A percentile compares a stretch with the other conserved stretches of the same genome.
Evolutionary conservation across 306 rosid species (phyloP).

Genomic region (Cucurbita maxima): DNA sequence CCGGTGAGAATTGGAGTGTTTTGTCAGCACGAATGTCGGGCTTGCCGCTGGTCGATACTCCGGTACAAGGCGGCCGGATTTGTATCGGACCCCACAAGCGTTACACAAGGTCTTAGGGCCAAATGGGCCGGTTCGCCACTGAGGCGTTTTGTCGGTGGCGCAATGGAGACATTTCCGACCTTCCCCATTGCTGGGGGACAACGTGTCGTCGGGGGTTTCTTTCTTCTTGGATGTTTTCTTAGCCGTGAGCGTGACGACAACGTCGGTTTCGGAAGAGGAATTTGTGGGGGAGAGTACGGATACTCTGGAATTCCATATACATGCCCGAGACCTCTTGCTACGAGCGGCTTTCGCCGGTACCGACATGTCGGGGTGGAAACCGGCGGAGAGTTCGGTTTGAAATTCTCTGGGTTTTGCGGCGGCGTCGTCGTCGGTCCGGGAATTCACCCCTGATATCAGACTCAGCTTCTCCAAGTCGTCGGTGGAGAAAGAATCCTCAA

Average conservation of each 20-base stretch:
- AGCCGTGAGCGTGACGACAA: slow-evolving; percentile 15
- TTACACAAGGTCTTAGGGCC: slow-evolving; percentile 81
- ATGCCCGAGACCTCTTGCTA: slow-evolving; percentile 68
- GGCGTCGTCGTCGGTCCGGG: slow-evolving; percentile 6
- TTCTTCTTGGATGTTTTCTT: slow-evolving; percentile 41
- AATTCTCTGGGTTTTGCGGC: slow-evolving; percentile 18
- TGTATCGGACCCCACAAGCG: slow-evolving; percentile 78
- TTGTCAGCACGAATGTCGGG: slow-evolving; percentile 78
- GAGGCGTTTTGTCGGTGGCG: slow-evolving; percentile 83
- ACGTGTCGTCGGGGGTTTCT: slow-evolving; percentile 21
- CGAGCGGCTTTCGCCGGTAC: slow-evolving; percentile 88
- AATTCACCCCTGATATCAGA: slow-evolving; percentile 54
- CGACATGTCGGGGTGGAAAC: slow-evolving; percentile 29
- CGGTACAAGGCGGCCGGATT: slow-evolving; percentile 73
- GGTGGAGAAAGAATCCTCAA: slow-evolving; percentile 72
- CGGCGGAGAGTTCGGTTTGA: slow-evolving; percentile 20
- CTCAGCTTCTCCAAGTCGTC: slow-evolving; percentile 71
- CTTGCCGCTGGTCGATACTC: slow-evolving; percentile 92
- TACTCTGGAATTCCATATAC: slow-evolving; percentile 77
- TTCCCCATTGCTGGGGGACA: slow-evolving; percentile 16
- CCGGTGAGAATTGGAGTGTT: slow-evolving; percentile 90
- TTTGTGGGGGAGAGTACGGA: slow-evolving; percentile 35
- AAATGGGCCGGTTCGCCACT: slow-evolving; percentile 84
- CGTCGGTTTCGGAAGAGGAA: slow-evolving; percentile 16
- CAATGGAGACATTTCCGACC: slow-evolving; percentile 79